Base-by-base conservation (phyloP, 129 eudicot genomes). In the Pulicaria dysenterica region DNA sequence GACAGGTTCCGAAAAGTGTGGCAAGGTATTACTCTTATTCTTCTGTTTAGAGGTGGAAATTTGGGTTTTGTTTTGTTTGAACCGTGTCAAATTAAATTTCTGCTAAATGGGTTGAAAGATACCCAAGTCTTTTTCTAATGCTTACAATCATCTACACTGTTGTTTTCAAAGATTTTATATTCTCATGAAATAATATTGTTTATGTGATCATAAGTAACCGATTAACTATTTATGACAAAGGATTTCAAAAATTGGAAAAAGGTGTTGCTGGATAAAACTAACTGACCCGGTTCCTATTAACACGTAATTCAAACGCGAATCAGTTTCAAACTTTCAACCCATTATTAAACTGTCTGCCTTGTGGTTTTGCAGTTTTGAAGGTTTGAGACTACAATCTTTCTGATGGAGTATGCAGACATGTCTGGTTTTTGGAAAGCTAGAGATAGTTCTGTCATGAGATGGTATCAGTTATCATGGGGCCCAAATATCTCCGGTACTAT, bases 351-450 rank as follows among this genome's bases (percentile, higher is more conserved):
- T 2, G 17, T 8, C 8, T 61, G 60, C 14, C 62, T 38, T 54
- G 42, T 65, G 68, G 58, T 66, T 76, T 48, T 58, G 48, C 57
- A 42, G 71, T 40, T 69, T 69, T 17, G 76, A 53, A 69, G 64
- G 61, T 49, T 69, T 34, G 73, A 49, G 71, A 59, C 70, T 43
- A 31, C 47, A 41, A 60, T 69, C 56, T 77, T 49, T 77, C 45
- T 74, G 64, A 58, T 57, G 57, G 76, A 63, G 45, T 36, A 34
- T 40, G 31, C 57, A 5, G 40, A 41, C 74, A 38, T 46, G 48
- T 73, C 59, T 8, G 10, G 67, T 31, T 38, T 53, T 67, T 38
- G 12, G 43, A 58, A 77, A 68, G 62, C 67, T 42, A 58, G 61
- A 62, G 56, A 61, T 76, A 51, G 69, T 65, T 63, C 44, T 42